These are phyloP conservation scores for Adansonia gregorii DNA, from an alignment of 441 rosid genomes.

Conservation along the genomic window DNA sequence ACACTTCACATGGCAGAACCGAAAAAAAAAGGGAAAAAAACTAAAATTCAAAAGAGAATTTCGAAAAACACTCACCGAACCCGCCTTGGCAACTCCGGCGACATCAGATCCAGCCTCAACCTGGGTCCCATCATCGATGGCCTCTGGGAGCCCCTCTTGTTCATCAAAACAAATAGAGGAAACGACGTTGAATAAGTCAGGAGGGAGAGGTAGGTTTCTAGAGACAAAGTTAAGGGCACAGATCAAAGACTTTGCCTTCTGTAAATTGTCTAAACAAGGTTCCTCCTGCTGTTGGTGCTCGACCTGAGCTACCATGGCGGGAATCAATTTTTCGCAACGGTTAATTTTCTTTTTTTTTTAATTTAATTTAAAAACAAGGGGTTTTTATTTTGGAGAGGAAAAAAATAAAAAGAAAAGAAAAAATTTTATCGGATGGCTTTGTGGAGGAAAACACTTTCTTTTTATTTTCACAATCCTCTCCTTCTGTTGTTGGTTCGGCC, in stretches of 20 bases:
- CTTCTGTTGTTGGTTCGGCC: constrained; percentile 26
- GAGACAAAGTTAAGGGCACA: constrained; percentile 86
- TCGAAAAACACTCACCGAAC: constrained; percentile 48
- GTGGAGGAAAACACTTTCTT: not conserved
- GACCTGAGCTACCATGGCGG: constrained; percentile 82
- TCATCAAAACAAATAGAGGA: constrained; percentile 65
- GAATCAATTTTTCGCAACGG: constrained; percentile 37
- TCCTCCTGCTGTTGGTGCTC: constrained; percentile 44
- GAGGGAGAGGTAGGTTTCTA: constrained; percentile 91
- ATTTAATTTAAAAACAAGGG: constrained; percentile 21
- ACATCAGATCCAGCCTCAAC: constrained; percentile 37
- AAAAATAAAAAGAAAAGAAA: not conserved
- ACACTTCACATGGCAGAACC: constrained; percentile 26
- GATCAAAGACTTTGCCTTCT: constrained; percentile 75
- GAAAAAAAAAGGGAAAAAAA: constrained; percentile 28
- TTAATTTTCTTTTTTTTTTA: constrained; percentile 15
- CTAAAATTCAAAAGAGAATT: constrained; percentile 28
- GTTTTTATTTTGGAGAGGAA: constrained; percentile 20
- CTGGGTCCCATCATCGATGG: constrained; percentile 19
- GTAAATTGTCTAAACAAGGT: constrained; percentile 43
- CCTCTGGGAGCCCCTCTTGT: constrained; percentile 28
- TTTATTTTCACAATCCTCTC: constrained; percentile 6
- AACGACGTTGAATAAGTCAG: constrained; percentile 65
- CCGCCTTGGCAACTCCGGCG: constrained; percentile 29
- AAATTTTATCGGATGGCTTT: not conserved